These are phyloP conservation scores for Zygosaccharomyces gambellarensis DNA, from an alignment of 805 yeast species.

Conservation along the genomic window DNA sequence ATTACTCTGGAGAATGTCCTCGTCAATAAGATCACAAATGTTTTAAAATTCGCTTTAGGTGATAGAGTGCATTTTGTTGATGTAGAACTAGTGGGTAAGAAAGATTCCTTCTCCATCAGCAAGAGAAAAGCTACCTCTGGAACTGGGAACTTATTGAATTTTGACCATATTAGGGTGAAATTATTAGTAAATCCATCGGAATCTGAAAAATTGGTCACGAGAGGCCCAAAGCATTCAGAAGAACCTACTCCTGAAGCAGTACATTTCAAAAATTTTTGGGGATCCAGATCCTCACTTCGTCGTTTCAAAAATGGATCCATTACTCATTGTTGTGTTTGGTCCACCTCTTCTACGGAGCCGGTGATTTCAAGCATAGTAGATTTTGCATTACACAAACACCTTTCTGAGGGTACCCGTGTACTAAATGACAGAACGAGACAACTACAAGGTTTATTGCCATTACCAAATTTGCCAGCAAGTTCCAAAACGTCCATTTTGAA, in stretches of 20 bases:
- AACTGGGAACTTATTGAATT: slow-evolving; percentile 23
- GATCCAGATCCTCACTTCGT: slow-evolving; percentile 74
- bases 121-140: slow-evolving; percentile 49
- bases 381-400: slow-evolving; percentile 60
- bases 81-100: slow-evolving; percentile 33
- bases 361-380: slow-evolving; percentile 60
- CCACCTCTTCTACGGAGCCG: slow-evolving; percentile 50
- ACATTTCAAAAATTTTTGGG: slow-evolving; percentile 85
- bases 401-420: slow-evolving; percentile 40
- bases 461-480: slow-evolving; percentile 56
- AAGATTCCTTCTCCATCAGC: slow-evolving; percentile 32
- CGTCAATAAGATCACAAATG: slow-evolving; percentile 53
- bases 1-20: slow-evolving; percentile 64
- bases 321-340: slow-evolving; percentile 88
- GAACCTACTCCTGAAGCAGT: slow-evolving; percentile 50
- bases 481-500: slow-evolving; percentile 48
- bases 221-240: slow-evolving; percentile 70
- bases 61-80: slow-evolving; percentile 39
- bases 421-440: slow-evolving; percentile 35
- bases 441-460: slow-evolving; percentile 52
- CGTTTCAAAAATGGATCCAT: slow-evolving; percentile 90
- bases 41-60: slow-evolving; percentile 55
- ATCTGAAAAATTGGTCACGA: slow-evolving; percentile 76
- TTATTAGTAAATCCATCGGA: slow-evolving; percentile 64
- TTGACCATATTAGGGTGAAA: slow-evolving; percentile 49